These are phyloP conservation scores for Pascua guehoae DNA, from an alignment of 1,284 basidiomycete genomes.

Conservation along the genomic window DNA sequence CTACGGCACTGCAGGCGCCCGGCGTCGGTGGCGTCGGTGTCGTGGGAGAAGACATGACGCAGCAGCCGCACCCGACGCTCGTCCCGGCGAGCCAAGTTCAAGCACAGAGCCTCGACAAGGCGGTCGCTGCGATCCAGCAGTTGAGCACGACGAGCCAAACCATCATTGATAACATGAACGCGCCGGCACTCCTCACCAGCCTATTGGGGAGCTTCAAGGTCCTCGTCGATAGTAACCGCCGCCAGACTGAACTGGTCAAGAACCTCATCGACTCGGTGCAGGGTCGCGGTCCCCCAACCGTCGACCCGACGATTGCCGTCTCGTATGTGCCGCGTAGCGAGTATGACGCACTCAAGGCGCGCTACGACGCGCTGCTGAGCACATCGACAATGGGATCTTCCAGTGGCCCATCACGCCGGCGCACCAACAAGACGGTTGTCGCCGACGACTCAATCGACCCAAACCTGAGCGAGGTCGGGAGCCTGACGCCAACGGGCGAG, in stretches of 20 bases:
- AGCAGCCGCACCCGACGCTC: constrained; percentile 9
- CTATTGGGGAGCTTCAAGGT: constrained; percentile 31
- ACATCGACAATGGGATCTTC: constrained; percentile 2
- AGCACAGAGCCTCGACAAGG: constrained; percentile 20
- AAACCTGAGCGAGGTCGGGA: constrained; percentile 6
- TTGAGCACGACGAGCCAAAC: constrained; percentile 22
- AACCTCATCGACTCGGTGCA: constrained; percentile 20
- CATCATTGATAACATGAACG: constrained; percentile 33
- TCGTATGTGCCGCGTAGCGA: constrained; percentile 29
- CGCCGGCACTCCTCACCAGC: constrained; percentile 25
- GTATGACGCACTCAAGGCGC: constrained; percentile 38
- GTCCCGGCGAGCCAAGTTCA: constrained; percentile 19
- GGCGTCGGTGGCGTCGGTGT: not conserved
- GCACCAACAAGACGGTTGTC: constrained; percentile 4
- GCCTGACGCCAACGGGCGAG: constrained; percentile 11
- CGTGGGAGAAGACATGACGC: not conserved
- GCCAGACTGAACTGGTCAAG: constrained; percentile 32
- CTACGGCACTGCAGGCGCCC: constrained; percentile 1
- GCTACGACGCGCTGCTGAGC: constrained; percentile 32
- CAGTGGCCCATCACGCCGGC: constrained; percentile 1
- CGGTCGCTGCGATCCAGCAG: constrained; percentile 23
- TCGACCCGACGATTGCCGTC: constrained; percentile 26
- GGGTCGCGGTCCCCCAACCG: constrained; percentile 19
- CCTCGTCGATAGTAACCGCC: constrained; percentile 31
- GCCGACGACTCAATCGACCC: constrained; percentile 7